Evolutionary conservation across 2,329 filamentous ascomycete genomes (phyloP).

Genomic region (Venturia asperata): DNA sequence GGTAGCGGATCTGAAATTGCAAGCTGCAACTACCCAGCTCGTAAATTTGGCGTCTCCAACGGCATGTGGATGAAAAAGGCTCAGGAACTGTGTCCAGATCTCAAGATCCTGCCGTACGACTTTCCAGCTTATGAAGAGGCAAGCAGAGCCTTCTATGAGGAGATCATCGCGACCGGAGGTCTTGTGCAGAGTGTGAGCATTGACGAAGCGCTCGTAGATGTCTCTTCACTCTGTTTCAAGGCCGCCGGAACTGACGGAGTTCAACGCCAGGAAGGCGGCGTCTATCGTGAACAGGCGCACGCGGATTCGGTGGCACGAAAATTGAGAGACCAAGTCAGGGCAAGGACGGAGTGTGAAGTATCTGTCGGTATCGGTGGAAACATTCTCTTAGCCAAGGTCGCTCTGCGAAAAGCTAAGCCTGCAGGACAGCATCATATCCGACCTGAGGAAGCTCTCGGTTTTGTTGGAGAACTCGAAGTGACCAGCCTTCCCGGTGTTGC

Average conservation of each 20-base stretch:
- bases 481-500: constrained; percentile 87
- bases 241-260: constrained; percentile 60
- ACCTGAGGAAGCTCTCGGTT: constrained; percentile 67
- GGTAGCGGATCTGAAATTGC: constrained; percentile 81
- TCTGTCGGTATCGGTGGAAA: constrained; percentile 90
- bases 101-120: constrained; percentile 91
- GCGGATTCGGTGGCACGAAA: constrained; percentile 62
- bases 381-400: constrained; percentile 84
- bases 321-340: constrained; percentile 64
- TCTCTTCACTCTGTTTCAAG: constrained; percentile 62
- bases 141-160: constrained; percentile 79
- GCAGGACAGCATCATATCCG: constrained; percentile 86
- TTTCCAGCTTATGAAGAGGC: constrained; percentile 92
- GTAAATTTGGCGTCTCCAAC: constrained; percentile 82
- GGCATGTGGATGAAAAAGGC: constrained; percentile 99
- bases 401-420: constrained; percentile 84
- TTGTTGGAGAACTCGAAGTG: constrained; percentile 71
- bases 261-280: constrained; percentile 58
- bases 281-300: constrained; percentile 70
- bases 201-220: constrained; percentile 86
- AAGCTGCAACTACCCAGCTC: constrained; percentile 91
- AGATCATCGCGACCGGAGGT: constrained; percentile 71
- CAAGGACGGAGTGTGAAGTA: constrained; percentile 74
- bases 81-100: constrained; percentile 69
- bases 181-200: constrained; percentile 94